phyloP scores from a whole-genome alignment of 2,329 filamentous ascomycete species.

The Fusarium torreyae region DNA sequence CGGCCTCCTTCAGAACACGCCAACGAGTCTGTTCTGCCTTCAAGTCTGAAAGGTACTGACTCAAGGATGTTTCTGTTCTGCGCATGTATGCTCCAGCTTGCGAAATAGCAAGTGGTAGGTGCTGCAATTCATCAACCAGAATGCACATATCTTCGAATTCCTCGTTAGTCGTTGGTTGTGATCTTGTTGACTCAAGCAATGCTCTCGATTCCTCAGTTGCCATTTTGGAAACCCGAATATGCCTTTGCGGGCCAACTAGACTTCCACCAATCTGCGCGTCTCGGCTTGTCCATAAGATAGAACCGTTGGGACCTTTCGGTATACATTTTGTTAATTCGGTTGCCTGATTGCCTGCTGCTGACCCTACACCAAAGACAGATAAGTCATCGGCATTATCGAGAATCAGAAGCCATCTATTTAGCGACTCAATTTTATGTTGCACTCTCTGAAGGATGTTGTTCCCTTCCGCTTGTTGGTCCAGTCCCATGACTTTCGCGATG shows the following conservation, averaged over 20 bases:
- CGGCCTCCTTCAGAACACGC: conserved; percentile 39
- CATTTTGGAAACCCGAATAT: conserved; percentile 48
- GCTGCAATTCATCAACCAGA: conserved; percentile 47
- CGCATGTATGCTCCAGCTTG: conserved; percentile 54
- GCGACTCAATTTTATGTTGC: conserved; percentile 33
- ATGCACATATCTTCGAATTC: conserved; percentile 8
- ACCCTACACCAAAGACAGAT: conserved; percentile 46
- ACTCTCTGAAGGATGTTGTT: conserved; percentile 42
- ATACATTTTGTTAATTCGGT: conserved; percentile 42
- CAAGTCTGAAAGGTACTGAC: conserved; percentile 49
- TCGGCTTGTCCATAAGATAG: conserved; percentile 54
- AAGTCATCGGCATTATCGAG: conserved; percentile 56
- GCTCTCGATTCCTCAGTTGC: conserved; percentile 26
- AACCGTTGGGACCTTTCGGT: conserved; percentile 46
- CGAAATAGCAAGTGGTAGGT: conserved; percentile 53
- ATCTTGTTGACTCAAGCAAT: conserved; percentile 11
- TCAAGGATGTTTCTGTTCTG: conserved; percentile 42
- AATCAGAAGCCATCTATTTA: conserved; percentile 50
- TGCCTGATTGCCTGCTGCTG: background rate
- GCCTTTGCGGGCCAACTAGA: conserved; percentile 44
- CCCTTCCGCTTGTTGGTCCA: conserved; percentile 39
- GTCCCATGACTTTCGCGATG: conserved; percentile 49
- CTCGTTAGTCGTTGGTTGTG: background rate
- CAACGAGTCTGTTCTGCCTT: conserved; percentile 42
- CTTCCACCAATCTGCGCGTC: conserved; percentile 48